Percentiles rank a stretch among this genome's conserved stretches.
phyloP scores from a whole-genome alignment of 179 eudicot species.

The Spergularia azorica region DNA sequence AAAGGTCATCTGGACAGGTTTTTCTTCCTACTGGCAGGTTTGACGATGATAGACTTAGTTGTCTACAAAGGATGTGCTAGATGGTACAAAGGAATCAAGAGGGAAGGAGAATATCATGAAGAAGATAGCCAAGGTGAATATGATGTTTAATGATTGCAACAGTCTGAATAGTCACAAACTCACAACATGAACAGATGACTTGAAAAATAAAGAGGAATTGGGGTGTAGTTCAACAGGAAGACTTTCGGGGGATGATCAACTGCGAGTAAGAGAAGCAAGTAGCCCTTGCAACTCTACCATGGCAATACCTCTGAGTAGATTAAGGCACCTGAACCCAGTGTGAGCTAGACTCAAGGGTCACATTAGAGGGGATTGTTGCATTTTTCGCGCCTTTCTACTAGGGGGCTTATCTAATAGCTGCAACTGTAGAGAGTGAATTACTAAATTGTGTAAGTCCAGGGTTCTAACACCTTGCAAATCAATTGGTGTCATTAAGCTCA shows the following conservation, averaged over 20 bases:
- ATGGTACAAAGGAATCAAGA: slow-evolving; percentile 57
- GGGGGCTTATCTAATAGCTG: slow-evolving; percentile 17
- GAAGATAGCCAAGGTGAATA: slow-evolving; percentile 26
- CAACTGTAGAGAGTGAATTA: slow-evolving; percentile 20
- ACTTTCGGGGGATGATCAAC: slow-evolving; percentile 11
- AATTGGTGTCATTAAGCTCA: not conserved
- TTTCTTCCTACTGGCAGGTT: slow-evolving; percentile 65
- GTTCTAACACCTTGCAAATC: slow-evolving; percentile 10
- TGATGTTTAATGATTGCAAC: slow-evolving; percentile 23
- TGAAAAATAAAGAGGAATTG: slow-evolving; percentile 18
- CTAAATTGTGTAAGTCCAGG: slow-evolving; percentile 15
- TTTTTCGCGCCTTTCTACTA: slow-evolving; percentile 18
- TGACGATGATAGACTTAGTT: slow-evolving; percentile 55
- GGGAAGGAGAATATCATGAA: slow-evolving; percentile 39
- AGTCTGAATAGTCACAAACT: too few species aligned
- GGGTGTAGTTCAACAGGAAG: slow-evolving; percentile 11
- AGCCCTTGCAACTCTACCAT: slow-evolving; percentile 10
- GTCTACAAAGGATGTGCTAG: slow-evolving; percentile 62
- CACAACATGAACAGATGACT: slow-evolving; percentile 18
- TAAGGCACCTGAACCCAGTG: slow-evolving; percentile 13
- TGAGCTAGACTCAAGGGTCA: slow-evolving; percentile 13
- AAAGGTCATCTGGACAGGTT: slow-evolving; percentile 79
- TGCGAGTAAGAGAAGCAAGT: slow-evolving; percentile 13
- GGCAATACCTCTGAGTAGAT: slow-evolving; percentile 15
- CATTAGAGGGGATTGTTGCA: slow-evolving; percentile 18